Percentiles rank a stretch among this genome's conserved stretches.
Evolutionary conservation across 441 rosid genomes (phyloP).

Genomic region (Corymbia calophylla): DNA sequence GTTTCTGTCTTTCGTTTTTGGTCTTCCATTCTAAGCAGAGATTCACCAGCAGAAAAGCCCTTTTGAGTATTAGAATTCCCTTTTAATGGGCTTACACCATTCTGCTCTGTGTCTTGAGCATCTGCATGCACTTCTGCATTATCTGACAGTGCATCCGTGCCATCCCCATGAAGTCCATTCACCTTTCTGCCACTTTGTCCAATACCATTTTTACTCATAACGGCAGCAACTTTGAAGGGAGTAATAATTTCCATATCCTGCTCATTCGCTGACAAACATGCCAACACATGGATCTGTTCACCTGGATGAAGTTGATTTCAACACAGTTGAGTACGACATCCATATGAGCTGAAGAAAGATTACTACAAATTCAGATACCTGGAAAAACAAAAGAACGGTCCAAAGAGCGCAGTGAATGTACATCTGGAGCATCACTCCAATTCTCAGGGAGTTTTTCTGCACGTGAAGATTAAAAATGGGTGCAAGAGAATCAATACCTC

Average conservation of each 20-base stretch:
- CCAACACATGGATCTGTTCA: constrained; percentile 81
- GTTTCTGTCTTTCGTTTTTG: constrained; percentile 63
- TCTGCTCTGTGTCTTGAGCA: constrained; percentile 32
- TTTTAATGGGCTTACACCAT: constrained; percentile 38
- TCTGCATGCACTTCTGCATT: constrained; percentile 39
- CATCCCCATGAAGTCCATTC: constrained; percentile 42
- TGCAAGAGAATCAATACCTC: background rate
- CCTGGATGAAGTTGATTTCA: constrained; percentile 39
- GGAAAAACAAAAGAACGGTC: constrained; percentile 91
- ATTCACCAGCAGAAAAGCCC: constrained; percentile 70
- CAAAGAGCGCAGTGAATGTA: constrained; percentile 49
- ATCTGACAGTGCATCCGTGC: constrained; percentile 17
- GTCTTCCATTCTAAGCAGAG: constrained; percentile 86
- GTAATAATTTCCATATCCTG: constrained; percentile 82
- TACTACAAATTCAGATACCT: constrained; percentile 35
- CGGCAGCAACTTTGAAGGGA: constrained; percentile 97
- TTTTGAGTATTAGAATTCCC: constrained; percentile 42
- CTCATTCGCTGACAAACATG: constrained; percentile 77
- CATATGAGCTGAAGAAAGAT: constrained; percentile 4
- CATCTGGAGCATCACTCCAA: constrained; percentile 56
- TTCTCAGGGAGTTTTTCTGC: constrained; percentile 69
- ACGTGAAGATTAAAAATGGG: constrained; percentile 1
- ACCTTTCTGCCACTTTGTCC: constrained; percentile 41
- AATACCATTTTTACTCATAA: constrained; percentile 71
- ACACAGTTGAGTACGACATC: constrained; percentile 3